Evolutionary conservation across 2,329 filamentous ascomycete genomes (phyloP), one percentile per base, ranked within the genome.

Genomic region (Exophiala xenobiotica): DNA sequence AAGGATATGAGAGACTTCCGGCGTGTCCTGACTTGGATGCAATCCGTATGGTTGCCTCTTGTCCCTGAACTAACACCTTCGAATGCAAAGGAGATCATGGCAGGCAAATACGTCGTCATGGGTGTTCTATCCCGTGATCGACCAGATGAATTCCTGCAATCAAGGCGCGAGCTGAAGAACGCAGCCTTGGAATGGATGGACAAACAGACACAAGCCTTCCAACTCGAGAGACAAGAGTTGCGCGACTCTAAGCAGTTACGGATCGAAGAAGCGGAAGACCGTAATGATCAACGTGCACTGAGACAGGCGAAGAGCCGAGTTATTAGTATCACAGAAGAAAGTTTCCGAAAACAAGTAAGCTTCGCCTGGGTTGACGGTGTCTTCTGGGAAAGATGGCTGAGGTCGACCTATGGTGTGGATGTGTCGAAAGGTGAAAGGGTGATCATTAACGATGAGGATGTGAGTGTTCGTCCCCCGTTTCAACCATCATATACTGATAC

Each of bases 181-280:
- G 93, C 93, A 1, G 93, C 93, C 6, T 80, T 91, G 54, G 93
- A 97, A 69, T 99, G 93, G 91, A 96, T 97, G 81, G 92, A 97
- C 69, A 93, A 95, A 73, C 89, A 96, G 70, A 87, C 89, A 14
- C 85, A 92, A 61, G 79, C 90, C 31, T 96, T 96, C 77, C 89
- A 96, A 68, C 82, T 95, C 12, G 92, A 97, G 71, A 80, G 92
- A 51, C 90, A 96, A 73, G 93, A 96, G 69, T 78, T 96, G 42
- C 86, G 93, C 46, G 91, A 97, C 69, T 85, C 90, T 4, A 99
- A 99, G 75, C 90, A 97, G 68, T 78, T 96, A 57, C 85, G 92
- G 41, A 93, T 99, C 49, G 93, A 99, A 68, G 93, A 99, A 70
- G 95, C 93, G 3, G 87, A 96, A 67, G 92, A 96, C 68, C 87